Conservation (phyloP, 2,329 filamentous ascomycete genomes). For the Colletotrichum karsti region DNA sequence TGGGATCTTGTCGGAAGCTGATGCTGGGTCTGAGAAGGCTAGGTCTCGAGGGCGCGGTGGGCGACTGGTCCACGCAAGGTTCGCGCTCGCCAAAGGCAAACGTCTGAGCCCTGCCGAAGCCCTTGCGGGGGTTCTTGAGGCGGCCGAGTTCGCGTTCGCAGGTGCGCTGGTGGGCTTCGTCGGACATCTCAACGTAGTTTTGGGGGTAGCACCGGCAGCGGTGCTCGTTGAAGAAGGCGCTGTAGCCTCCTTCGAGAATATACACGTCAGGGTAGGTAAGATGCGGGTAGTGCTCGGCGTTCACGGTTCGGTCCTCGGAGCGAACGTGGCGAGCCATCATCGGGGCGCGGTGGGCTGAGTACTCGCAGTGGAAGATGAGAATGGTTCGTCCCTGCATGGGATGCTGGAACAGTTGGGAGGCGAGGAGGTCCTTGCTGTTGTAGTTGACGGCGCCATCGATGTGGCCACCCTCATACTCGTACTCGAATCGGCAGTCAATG, state of each 20-base stretch:
- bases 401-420: slow-evolving; percentile 78
- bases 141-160: slow-evolving; percentile 96
- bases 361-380: slow-evolving; percentile 96
- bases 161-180: slow-evolving; percentile 88
- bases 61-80: slow-evolving; percentile 64
- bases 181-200: slow-evolving; percentile 96
- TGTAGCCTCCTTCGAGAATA: slow-evolving; percentile 96
- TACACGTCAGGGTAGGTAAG: slow-evolving; percentile 98
- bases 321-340: slow-evolving; percentile 96
- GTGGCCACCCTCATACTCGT: slow-evolving; percentile 96
- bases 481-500: slow-evolving; percentile 98
- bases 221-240: slow-evolving; percentile 86
- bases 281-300: slow-evolving; percentile 85
- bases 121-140: slow-evolving; percentile 84
- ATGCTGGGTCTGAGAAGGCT: slow-evolving; percentile 44
- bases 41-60: slow-evolving; percentile 54
- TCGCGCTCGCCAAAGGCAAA: slow-evolving; percentile 90
- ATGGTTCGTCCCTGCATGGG: slow-evolving; percentile 77
- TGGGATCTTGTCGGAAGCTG: slow-evolving; percentile 46
- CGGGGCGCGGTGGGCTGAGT: slow-evolving; percentile 94
- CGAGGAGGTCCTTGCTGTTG: slow-evolving; percentile 92
- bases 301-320: slow-evolving; percentile 84
- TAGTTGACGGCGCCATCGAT: slow-evolving; percentile 94
- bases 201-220: slow-evolving; percentile 87
- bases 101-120: slow-evolving; percentile 87